These are phyloP conservation scores for Teratosphaeria epicoccoides DNA, from an alignment of 2,329 filamentous ascomycete genomes.

Conservation along the genomic window DNA sequence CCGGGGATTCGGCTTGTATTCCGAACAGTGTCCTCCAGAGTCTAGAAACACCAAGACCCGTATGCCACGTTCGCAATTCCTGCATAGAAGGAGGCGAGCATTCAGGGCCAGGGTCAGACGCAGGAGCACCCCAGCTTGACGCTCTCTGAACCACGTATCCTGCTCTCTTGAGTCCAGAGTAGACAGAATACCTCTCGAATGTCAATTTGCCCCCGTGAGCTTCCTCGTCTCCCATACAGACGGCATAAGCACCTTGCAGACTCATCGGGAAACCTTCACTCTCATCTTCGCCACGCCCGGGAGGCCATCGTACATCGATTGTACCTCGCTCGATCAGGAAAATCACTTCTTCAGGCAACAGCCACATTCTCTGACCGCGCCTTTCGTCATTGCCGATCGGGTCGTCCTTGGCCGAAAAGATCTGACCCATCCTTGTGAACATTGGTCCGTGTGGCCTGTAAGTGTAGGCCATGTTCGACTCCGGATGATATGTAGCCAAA, in stretches of 20 bases:
- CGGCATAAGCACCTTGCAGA: constrained; percentile 78
- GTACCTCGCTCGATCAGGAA: constrained; percentile 82
- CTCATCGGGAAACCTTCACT: constrained; percentile 72
- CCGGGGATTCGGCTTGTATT: neutral
- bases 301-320: constrained; percentile 77
- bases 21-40: constrained; percentile 1
- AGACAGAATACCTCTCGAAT: constrained; percentile 80
- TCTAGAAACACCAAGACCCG: constrained; percentile 20
- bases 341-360: constrained; percentile 83
- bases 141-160: constrained; percentile 76
- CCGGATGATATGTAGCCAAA: constrained; percentile 64
- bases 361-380: constrained; percentile 47
- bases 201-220: constrained; percentile 41
- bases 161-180: constrained; percentile 67
- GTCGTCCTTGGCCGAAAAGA: constrained; percentile 44
- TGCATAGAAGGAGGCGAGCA: constrained; percentile 14
- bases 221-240: constrained; percentile 63
- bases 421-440: constrained; percentile 66
- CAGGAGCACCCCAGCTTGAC: constrained; percentile 31
- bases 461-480: constrained; percentile 49
- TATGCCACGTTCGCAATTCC: constrained; percentile 18
- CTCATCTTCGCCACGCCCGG: constrained; percentile 28
- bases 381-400: constrained; percentile 21
- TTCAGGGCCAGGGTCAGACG: constrained; percentile 9
- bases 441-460: constrained; percentile 62